A percentile compares a stretch with the other conserved stretches of the same genome.
phyloP scores from a whole-genome alignment of 164 flowering plant species.

The Malania oleifera region DNA sequence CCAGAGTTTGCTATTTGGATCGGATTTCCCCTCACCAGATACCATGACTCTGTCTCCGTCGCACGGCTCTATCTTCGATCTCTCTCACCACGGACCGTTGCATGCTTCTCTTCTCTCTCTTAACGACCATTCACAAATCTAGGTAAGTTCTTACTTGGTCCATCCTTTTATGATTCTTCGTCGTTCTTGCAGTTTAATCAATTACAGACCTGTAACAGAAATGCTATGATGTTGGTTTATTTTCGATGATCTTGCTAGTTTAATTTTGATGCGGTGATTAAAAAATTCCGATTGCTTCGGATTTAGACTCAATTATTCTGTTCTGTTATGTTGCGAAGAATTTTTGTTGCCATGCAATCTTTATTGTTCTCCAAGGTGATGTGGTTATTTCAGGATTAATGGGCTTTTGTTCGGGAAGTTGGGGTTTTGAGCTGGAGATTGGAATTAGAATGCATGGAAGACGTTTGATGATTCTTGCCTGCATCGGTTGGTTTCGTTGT shows the following conservation, averaged over 20 bases:
- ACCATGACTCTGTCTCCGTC: too few species aligned
- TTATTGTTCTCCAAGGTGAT: not conserved
- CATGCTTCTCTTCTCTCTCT: not conserved
- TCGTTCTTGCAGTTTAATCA: not conserved
- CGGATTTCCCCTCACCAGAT: too few species aligned
- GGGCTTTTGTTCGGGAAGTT: not conserved
- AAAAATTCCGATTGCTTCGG: not conserved
- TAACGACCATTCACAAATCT: not conserved
- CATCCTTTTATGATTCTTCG: not conserved
- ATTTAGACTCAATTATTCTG: not conserved
- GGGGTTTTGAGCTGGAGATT: not conserved
- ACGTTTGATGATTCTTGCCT: not conserved
- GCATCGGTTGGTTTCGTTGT: not conserved
- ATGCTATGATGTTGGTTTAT: not conserved
- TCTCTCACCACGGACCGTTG: not conserved
- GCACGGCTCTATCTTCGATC: not conserved
- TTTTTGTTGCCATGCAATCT: too few species aligned
- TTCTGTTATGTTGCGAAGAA: not conserved
- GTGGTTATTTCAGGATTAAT: slow-evolving; percentile 2
- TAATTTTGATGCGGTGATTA: too few species aligned
- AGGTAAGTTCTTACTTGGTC: not conserved
- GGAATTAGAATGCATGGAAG: not conserved
- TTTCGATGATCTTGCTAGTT: too few species aligned
- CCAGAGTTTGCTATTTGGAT: too few species aligned
- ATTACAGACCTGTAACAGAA: not conserved